phyloP scores from a whole-genome alignment of 352 stramenopile genomes.

The Albugo laibachii region DNA sequence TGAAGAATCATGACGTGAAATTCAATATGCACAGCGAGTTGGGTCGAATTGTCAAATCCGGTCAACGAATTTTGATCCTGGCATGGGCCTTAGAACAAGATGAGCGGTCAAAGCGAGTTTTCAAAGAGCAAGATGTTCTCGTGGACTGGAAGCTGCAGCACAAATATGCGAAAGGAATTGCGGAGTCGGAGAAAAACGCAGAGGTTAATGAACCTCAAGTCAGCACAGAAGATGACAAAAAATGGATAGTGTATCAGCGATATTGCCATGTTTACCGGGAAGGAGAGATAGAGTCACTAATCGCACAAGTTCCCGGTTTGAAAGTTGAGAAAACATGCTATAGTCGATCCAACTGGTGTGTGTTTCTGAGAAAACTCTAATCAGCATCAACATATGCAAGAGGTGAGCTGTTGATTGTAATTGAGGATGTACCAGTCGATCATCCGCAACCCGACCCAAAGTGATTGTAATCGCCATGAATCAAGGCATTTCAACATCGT shows the following conservation, averaged over 20 bases:
- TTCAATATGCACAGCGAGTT: constrained; percentile 22
- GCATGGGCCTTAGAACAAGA: constrained; percentile 76
- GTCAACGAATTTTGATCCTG: constrained; percentile 36
- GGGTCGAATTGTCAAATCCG: constrained; percentile 32
- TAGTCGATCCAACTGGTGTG: constrained; percentile 66
- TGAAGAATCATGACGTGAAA: too few relatives aligned
- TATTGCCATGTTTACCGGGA: constrained; percentile 71
- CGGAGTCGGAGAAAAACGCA: constrained; percentile 2
- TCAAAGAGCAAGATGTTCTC: constrained; percentile 63
- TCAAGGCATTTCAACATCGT: too few relatives aligned
- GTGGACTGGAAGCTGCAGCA: constrained; percentile 75
- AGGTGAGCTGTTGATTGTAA: too few relatives aligned
- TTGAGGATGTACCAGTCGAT: too few relatives aligned
- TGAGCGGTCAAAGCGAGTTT: constrained; percentile 44
- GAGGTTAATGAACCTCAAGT: not conserved
- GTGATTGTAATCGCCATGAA: too few relatives aligned
- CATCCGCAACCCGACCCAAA: too few relatives aligned
- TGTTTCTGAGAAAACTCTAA: constrained; percentile 3
- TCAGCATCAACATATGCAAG: too few relatives aligned
- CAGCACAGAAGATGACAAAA: constrained; percentile 13
- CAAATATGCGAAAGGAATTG: constrained; percentile 22
- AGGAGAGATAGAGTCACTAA: constrained; percentile 43
- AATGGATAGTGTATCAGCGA: constrained; percentile 59
- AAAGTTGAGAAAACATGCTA: constrained; percentile 36
- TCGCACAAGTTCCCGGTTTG: constrained; percentile 33